These are phyloP conservation scores for Monosporascus cannonballus DNA, from an alignment of 2,329 filamentous ascomycete species.

Conservation along the genomic window DNA sequence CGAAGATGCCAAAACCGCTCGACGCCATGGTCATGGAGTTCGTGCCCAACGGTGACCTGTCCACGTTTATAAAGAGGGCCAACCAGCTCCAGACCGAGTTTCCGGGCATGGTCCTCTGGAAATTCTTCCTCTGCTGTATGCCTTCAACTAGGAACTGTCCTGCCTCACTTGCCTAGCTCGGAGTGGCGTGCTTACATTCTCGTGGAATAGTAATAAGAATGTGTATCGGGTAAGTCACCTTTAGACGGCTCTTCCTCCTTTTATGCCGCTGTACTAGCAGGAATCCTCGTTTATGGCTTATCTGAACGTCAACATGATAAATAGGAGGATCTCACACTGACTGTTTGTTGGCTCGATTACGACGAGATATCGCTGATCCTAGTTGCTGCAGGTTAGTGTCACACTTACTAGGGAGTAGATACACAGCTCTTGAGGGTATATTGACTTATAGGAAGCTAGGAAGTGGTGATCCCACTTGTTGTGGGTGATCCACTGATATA, in stretches of 20 bases:
- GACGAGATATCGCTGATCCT: not conserved
- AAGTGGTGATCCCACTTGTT: no score
- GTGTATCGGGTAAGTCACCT: constrained; percentile 7
- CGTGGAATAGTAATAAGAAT: constrained; percentile 8
- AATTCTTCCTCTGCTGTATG: constrained; percentile 13
- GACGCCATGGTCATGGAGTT: constrained; percentile 9
- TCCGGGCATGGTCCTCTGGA: constrained; percentile 10
- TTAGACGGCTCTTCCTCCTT: not conserved
- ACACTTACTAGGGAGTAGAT: no score
- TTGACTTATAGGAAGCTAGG: no score
- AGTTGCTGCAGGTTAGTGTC: not conserved
- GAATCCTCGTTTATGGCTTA: not conserved
- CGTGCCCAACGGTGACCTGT: constrained; percentile 10
- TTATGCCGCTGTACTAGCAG: not conserved
- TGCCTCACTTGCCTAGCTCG: not conserved
- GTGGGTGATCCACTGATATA: no score
- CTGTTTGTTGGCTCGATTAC: not conserved
- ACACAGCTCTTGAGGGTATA: no score
- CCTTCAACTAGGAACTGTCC: not conserved
- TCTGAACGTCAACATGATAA: not conserved
- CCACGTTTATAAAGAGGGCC: constrained; percentile 3
- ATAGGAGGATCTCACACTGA: not conserved
- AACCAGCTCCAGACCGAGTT: not conserved
- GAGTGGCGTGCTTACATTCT: not conserved
- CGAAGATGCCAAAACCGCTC: not conserved